These are phyloP conservation scores for Colletotrichum sp. DNA, from an alignment of 2,329 filamentous ascomycete species.

Conservation along the genomic window DNA sequence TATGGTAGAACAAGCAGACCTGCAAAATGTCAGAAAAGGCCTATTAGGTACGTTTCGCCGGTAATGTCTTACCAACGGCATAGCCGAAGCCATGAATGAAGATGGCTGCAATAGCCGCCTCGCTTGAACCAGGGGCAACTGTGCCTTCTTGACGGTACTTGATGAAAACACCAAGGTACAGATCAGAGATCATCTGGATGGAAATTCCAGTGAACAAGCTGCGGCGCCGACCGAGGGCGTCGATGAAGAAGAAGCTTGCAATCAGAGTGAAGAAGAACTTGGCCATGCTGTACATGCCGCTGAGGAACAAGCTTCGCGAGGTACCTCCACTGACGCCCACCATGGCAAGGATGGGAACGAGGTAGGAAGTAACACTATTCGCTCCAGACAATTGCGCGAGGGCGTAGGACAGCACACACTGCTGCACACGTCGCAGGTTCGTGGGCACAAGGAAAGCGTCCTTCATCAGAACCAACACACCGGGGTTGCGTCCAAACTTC, in stretches of 20 bases:
- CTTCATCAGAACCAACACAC: slow-evolving; percentile 29
- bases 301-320: slow-evolving; percentile 39
- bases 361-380: slow-evolving; percentile 47
- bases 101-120: slow-evolving; percentile 46
- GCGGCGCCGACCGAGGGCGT: slow-evolving; percentile 44
- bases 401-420: slow-evolving; percentile 39
- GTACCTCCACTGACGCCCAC: slow-evolving; percentile 35
- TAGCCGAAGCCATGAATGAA: slow-evolving; percentile 52
- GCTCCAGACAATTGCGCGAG: slow-evolving; percentile 49
- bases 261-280: slow-evolving; percentile 47
- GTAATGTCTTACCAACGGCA: slow-evolving; percentile 27
- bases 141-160: slow-evolving; percentile 32
- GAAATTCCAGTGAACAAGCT: slow-evolving; percentile 39
- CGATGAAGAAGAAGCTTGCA: slow-evolving; percentile 48
- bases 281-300: slow-evolving; percentile 45
- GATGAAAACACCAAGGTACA: slow-evolving; percentile 46
- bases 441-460: slow-evolving; percentile 40
- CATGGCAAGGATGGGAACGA: slow-evolving; percentile 45
- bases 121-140: slow-evolving; percentile 31
- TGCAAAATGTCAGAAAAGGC: accelerated
- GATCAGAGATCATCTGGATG: slow-evolving; percentile 43
- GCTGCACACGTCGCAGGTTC: slow-evolving; percentile 45
- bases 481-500: slow-evolving; percentile 14
- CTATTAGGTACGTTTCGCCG: background rate
- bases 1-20: slow-evolving; percentile 42